These are phyloP conservation scores for Flaveria trinervia DNA, from an alignment of 129 eudicot genomes.

Conservation along the genomic window DNA sequence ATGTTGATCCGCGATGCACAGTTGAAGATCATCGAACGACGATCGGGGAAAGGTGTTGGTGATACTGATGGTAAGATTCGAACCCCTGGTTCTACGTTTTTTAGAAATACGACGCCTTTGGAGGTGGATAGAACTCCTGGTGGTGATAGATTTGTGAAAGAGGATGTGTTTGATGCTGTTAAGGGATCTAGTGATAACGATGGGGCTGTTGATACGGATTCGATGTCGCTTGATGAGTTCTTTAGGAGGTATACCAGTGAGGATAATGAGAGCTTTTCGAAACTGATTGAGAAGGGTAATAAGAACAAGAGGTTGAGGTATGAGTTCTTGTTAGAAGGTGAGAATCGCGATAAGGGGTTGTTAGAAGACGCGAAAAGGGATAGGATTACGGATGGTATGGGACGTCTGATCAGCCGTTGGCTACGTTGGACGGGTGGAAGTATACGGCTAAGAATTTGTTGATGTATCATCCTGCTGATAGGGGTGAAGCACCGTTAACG, in stretches of 20 bases:
- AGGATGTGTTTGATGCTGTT: slow-evolving; percentile 16
- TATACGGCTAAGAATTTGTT: slow-evolving; percentile 79
- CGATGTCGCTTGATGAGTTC: slow-evolving; percentile 64
- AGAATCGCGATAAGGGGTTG: slow-evolving; percentile 42
- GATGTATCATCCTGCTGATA: slow-evolving; percentile 95
- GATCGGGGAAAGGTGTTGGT: slow-evolving; percentile 42
- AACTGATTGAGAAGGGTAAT: slow-evolving; percentile 72
- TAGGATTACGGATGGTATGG: slow-evolving; percentile 83
- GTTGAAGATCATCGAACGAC: slow-evolving; percentile 77
- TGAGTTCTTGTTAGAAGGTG: slow-evolving; percentile 68
- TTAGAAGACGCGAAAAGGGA: slow-evolving; percentile 69
- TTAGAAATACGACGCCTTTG: slow-evolving; percentile 60
- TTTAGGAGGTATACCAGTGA: slow-evolving; percentile 88
- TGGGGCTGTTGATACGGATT: slow-evolving; percentile 36
- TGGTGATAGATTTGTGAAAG: slow-evolving; percentile 28
- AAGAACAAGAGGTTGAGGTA: slow-evolving; percentile 70
- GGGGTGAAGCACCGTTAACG: slow-evolving; percentile 74
- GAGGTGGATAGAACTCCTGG: slow-evolving; percentile 44
- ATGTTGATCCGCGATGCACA: slow-evolving; percentile 86
- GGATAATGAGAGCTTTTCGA: slow-evolving; percentile 83
- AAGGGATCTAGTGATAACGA: slow-evolving; percentile 13
- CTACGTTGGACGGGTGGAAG: slow-evolving; percentile 80
- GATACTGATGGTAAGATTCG: slow-evolving; percentile 49
- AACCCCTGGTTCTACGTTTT: slow-evolving; percentile 77
- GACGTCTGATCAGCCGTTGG: slow-evolving; percentile 81